Evolutionary conservation across 495 filamentous ascomycete genomes (phyloP), one percentile per base, ranked within the genome.

Genomic region (Clavariopsis aquatica): DNA sequence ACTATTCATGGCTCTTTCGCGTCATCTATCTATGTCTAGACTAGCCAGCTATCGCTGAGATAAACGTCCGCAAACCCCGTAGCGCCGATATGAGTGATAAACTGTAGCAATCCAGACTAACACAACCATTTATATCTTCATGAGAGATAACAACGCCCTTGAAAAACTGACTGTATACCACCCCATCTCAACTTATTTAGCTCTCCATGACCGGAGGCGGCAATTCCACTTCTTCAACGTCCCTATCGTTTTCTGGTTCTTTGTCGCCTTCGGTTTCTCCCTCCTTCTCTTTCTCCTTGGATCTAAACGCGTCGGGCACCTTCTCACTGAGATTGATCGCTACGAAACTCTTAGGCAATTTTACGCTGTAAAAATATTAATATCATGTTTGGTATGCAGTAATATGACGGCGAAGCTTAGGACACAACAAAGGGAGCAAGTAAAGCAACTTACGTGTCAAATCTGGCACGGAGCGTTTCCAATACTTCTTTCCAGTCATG

Each of bases 401-500:
- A 6, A 36, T 15, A 43, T 17, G 6, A 43, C 38, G 38, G 15
- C 15, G 38, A 43, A 43, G 15, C 6, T 13, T 6, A 36, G 13
- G 6, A 36, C 6, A 13, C 31, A 36, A 43, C 5, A 31, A 53
- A 6, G 5, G 31, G 5, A 56, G 57, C 54, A 46, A 52, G 17
- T 29, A 34, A 26, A 41, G 28, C 26, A 43, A 81, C 89, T 81
- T 82, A 94, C 90, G 89, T 91, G 68, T 96, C 88, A 70, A 98
- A 98, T 74, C 95, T 96, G 26, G 89, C 95, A 66, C 92, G 84
- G 53, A 98, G 78, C 2, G 93, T 98, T 76, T 96, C 92, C 60
- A 98, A 89, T 27, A 97, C 90, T 64, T 91, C 83, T 75, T 93
- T 96, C 95, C 95, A 98, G 73, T 98, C 91, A 22, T 83, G 81